These are phyloP conservation scores for Allomyces macrogynus DNA, from an alignment of 192 early-diverging fungal genomes.

Conservation along the genomic window DNA sequence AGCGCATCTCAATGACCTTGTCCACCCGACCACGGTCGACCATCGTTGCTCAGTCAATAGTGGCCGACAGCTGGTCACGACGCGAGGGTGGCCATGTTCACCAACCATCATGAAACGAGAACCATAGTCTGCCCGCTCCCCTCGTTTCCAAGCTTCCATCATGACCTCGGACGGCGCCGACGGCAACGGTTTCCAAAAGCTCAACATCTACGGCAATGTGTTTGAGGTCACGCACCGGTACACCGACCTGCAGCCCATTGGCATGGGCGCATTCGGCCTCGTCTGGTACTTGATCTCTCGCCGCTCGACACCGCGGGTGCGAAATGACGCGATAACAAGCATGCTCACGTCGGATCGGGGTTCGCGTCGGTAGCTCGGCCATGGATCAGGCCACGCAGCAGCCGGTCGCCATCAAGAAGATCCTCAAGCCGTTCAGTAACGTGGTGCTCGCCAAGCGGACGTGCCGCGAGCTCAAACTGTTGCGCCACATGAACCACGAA, in stretches of 20 bases:
- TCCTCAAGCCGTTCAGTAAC: slow-evolving; percentile 82
- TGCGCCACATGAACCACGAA: slow-evolving; percentile 83
- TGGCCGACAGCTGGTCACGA: too few relatives aligned
- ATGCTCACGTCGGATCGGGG: too few relatives aligned
- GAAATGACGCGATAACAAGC: too few relatives aligned
- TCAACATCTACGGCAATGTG: slow-evolving; percentile 63
- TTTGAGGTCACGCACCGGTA: slow-evolving; percentile 70
- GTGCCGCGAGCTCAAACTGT: slow-evolving; percentile 83
- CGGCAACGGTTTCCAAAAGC: slow-evolving; percentile 28
- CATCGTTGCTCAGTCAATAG: background rate
- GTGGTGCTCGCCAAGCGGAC: slow-evolving; percentile 84
- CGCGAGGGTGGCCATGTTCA: too few relatives aligned
- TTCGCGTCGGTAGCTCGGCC: slow-evolving; percentile 45
- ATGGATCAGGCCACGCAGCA: slow-evolving; percentile 65
- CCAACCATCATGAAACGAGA: too few relatives aligned
- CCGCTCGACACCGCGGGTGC: too few relatives aligned
- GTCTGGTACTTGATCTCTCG: slow-evolving; percentile 49
- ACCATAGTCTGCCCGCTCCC: too few relatives aligned
- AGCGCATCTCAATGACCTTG: too few relatives aligned
- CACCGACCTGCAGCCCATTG: slow-evolving; percentile 78
- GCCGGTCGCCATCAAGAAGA: slow-evolving; percentile 88
- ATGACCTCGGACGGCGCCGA: background rate
- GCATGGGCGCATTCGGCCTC: slow-evolving; percentile 93
- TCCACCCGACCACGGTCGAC: background rate
- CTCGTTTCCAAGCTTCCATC: background rate